Evolutionary conservation across 2,329 filamentous ascomycete species (phyloP), one percentile per base, ranked within the genome.

Genomic region (Tolypocladium sp.): DNA sequence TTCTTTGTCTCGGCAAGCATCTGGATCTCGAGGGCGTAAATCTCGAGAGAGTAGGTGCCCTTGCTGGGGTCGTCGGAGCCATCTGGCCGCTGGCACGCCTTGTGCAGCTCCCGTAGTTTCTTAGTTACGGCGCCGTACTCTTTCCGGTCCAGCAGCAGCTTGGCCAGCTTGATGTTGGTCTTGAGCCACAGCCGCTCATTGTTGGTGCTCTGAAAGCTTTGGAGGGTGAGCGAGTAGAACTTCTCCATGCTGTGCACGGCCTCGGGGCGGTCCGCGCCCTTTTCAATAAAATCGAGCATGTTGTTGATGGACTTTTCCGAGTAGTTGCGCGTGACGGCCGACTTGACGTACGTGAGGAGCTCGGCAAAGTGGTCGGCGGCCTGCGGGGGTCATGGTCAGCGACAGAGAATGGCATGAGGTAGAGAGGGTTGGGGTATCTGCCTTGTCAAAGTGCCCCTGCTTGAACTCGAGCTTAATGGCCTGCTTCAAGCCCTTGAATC

Each of bases 261-360:
- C 59, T 88, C 87, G 44, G 85, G 75, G 35, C 85, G 87, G 30
- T 88, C 82, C 15, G 85, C 81, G n/a, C 85, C 90, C 76, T 97
- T 97, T 74, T 97, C 93, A 65, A 99, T 94, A 72, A 89, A 96
- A 76, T 97, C 94, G 54, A 99, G 86, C 88, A 99, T 96, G 73
- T 97, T 97, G 77, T 97, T 97, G 78, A 99, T 96, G 15, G 93
- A 97, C 74, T 97, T 97, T 75, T 99, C 94, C 1, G 94, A 97
- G 76, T 97, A 97, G 76, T 97, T 99, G 63, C 94, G 87, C 46
- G 94, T 97, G 54, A 99, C 93, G 9, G 93, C 93, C 3, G 91
- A 95, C 74, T 94, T 96, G 77, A 97, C 92, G 69, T 97, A 99
- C 54, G 92, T 97, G 64, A 99, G 85, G 37, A 99, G 90, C 76